These are phyloP conservation scores for Rosa hybrid DNA, from an alignment of 331 rosid genomes.

Conservation along the genomic window DNA sequence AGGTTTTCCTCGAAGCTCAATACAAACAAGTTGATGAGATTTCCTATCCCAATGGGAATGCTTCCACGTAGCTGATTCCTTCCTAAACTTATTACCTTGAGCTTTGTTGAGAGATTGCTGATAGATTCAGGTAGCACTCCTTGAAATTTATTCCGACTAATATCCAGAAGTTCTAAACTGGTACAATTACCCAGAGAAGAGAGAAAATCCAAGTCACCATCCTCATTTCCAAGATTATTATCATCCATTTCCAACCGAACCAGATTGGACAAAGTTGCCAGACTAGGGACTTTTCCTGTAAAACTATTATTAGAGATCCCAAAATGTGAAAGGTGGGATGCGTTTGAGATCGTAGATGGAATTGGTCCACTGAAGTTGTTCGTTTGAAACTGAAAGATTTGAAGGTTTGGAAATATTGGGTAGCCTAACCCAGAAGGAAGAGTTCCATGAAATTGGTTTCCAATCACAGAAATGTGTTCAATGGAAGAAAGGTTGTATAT, in stretches of 20 bases:
- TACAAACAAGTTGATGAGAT: too few species aligned
- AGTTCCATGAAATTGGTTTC: constrained; percentile 25
- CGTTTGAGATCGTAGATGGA: constrained; percentile 36
- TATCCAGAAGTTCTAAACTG: neutral
- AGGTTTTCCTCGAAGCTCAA: neutral
- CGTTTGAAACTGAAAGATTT: rapidly evolving
- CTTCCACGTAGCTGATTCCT: constrained; percentile 18
- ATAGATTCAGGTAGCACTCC: constrained; percentile 31
- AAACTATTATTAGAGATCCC: neutral
- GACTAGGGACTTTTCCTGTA: constrained; percentile 22
- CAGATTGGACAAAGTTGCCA: neutral
- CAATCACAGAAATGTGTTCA: rapidly evolving
- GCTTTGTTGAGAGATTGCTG: constrained; percentile 25
- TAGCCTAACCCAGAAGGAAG: constrained; percentile 36
- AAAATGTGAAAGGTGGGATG: neutral
- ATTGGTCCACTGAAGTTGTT: constrained; percentile 33
- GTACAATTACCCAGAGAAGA: constrained; percentile 22
- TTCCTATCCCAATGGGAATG: constrained; percentile 12
- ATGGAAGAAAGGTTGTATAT: constrained; percentile 45
- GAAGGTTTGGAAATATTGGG: constrained; percentile 34
- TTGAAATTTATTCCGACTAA: constrained; percentile 19
- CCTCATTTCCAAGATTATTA: constrained; percentile 14
- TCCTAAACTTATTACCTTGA: neutral
- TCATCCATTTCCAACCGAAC: neutral
- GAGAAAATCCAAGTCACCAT: constrained; percentile 25